Evolutionary conservation across 139 green algal species (phyloP), one percentile per base, ranked within the genome.

Genomic region (Chlorella sp.): DNA sequence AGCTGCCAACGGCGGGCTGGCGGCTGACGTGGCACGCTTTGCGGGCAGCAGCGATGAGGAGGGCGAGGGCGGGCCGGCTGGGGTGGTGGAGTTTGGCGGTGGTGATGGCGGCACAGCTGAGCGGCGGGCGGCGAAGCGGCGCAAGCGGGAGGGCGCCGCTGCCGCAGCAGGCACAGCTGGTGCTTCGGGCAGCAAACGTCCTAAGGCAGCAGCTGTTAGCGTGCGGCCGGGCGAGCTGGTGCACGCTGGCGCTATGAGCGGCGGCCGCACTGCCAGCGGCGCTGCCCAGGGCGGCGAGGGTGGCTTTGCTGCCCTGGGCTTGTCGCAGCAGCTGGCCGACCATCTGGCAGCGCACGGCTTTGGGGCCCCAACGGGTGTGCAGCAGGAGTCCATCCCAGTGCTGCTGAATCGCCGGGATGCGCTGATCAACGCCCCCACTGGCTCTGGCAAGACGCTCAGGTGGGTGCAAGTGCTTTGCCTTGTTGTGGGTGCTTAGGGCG

Each of bases 361-460:
- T 70, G 69, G 60, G 2, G 60, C 78, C 30, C 95, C 95, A 1
- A 98, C 95, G 3, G 36, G 44, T 5, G 86, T 97, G 63, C 94
- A 96, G 90, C 85, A 87, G 78, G 39, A 63, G 28, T 76, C 85
- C 34, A 88, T 95, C 26, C 91, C 92, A 32, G 38, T 90, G n/a
- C 74, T 95, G 64, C 86, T 96, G 81, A 79, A 84, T 44, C 60
- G 93, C 7, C 78, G 89, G 34, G 95, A 98, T 72, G 93, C 89
- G 17, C 78, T 96, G 23, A 87, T 96, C 55, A 89, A 92, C 23
- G 94, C 95, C 1, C 91, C 94, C 41, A 97, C 94, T 16, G 96
- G 96, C 18, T 94, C 89, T 15, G 97, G 97, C 47, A 99, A 99
- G 89, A 98, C 97, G 4, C 89, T 99, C 70, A 89, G 75, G 75